Evolutionary conservation across 208 protist species (phyloP).

Genomic region (Leishmania gerbilli): DNA sequence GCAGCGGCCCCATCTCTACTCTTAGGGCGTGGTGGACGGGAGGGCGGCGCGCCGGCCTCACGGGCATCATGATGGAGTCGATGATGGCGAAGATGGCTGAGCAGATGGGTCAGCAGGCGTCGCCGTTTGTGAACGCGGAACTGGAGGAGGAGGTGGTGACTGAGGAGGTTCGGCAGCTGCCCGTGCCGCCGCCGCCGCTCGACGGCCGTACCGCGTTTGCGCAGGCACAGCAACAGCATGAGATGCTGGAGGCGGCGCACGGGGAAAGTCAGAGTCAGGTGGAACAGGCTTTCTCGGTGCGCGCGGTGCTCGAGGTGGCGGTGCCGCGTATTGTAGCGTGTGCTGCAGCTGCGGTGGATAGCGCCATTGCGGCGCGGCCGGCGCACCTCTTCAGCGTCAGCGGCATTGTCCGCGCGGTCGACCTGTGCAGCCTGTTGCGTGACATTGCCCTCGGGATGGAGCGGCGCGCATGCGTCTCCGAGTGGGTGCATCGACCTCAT

Average conservation of each 20-base stretch:
- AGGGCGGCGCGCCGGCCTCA: constrained; percentile 54
- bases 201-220: constrained; percentile 31
- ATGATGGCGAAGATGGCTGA: constrained; percentile 40
- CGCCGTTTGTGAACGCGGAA: constrained; percentile 45
- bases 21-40: constrained; percentile 64
- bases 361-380: constrained; percentile 30
- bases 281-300: constrained; percentile 54
- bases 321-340: constrained; percentile 46
- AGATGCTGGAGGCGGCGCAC: constrained; percentile 26
- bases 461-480: constrained; percentile 38
- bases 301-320: constrained; percentile 40
- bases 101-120: constrained; percentile 45
- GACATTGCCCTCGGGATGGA: constrained; percentile 52
- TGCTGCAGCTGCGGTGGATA: constrained; percentile 38
- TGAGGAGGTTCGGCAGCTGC: constrained; percentile 3
- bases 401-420: constrained; percentile 37
- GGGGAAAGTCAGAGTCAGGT: constrained; percentile 29
- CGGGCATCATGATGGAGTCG: constrained; percentile 53
- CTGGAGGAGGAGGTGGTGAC: constrained; percentile 42
- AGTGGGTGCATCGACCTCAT: constrained; percentile 29
- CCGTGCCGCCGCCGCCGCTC: constrained; percentile 14
- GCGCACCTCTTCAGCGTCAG: constrained; percentile 45
- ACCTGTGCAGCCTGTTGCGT: constrained; percentile 41
- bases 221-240: constrained; percentile 31
- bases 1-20: constrained; percentile 36